Percentiles rank a stretch among this genome's conserved stretches.
Evolutionary conservation across 2,329 filamentous ascomycete genomes (phyloP).

Genomic region (Sporothrix mexicana): DNA sequence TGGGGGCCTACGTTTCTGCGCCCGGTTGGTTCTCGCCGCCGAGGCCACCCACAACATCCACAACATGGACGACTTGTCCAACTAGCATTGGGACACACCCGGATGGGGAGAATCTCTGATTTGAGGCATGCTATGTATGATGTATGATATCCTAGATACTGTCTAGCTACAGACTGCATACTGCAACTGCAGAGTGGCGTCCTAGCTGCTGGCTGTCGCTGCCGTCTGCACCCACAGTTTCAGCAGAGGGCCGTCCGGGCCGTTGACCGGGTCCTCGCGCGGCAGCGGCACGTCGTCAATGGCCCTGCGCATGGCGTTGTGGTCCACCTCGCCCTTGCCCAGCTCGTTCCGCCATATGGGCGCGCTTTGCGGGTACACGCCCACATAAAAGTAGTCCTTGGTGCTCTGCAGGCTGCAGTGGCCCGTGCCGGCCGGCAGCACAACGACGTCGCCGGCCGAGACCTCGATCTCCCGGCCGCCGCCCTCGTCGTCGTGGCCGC

Average conservation of each 20-base stretch:
- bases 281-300: slow-evolving; percentile 7
- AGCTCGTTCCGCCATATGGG: neutral
- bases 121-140: neutral
- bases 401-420: slow-evolving; percentile 27
- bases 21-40: too few species aligned
- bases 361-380: slow-evolving; percentile 12
- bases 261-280: neutral
- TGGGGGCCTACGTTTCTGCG: too few species aligned
- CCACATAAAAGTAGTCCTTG: slow-evolving; percentile 28
- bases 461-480: slow-evolving; percentile 24
- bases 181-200: neutral
- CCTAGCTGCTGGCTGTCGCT: neutral
- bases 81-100: too few species aligned
- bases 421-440: slow-evolving; percentile 24
- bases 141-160: neutral
- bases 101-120: too few species aligned
- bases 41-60: too few species aligned
- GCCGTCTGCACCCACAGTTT: neutral
- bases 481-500: slow-evolving; percentile 21
- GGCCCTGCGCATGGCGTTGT: neutral
- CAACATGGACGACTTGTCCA: too few species aligned
- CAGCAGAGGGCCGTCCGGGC: slow-evolving; percentile 1
- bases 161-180: neutral
- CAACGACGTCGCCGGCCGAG: slow-evolving; percentile 26
- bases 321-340: neutral